Evolutionary conservation across 2,329 filamentous ascomycete species (phyloP).

Genomic region (Hypomyces rosellus): DNA sequence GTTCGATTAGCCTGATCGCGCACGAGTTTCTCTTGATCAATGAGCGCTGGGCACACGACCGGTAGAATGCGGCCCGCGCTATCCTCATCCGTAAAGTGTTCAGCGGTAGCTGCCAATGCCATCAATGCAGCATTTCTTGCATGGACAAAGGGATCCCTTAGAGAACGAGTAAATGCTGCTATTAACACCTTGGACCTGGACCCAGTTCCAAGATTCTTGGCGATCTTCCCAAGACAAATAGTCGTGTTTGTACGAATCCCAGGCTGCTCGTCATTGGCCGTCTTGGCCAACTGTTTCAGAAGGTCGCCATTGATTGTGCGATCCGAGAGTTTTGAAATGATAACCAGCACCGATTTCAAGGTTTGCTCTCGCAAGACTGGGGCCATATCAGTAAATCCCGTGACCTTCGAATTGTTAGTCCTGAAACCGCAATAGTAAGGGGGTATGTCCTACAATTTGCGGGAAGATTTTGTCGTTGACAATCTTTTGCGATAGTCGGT

Average conservation of each 20-base stretch:
- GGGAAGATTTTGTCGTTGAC: constrained; percentile 98
- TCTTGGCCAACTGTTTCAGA: constrained; percentile 84
- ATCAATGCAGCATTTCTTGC: constrained; percentile 84
- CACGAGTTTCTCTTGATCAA: constrained; percentile 94
- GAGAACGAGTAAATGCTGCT: constrained; percentile 82
- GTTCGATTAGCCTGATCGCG: constrained; percentile 89
- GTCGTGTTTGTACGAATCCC: constrained; percentile 97
- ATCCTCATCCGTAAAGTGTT: constrained; percentile 85
- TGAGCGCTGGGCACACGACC: constrained; percentile 71
- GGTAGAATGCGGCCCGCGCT: constrained; percentile 79
- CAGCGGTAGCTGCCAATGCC: constrained; percentile 76
- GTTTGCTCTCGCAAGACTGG: constrained; percentile 93
- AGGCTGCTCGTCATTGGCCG: constrained; percentile 93
- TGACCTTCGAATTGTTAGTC: constrained; percentile 51
- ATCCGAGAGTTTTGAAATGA: constrained; percentile 86
- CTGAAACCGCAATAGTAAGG: neutral
- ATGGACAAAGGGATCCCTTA: constrained; percentile 91
- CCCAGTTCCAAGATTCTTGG: constrained; percentile 72
- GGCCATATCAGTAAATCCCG: constrained; percentile 86
- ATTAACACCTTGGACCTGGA: constrained; percentile 85
- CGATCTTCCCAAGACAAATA: constrained; percentile 94
- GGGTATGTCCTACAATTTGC: constrained; percentile 56
- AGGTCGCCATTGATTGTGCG: constrained; percentile 90
- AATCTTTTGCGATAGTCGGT: constrained; percentile 76
- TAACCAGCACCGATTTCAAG: constrained; percentile 82